Conservation (phyloP, 192 early-diverging fungal species). For the Gaertneriomyces sp. region DNA sequence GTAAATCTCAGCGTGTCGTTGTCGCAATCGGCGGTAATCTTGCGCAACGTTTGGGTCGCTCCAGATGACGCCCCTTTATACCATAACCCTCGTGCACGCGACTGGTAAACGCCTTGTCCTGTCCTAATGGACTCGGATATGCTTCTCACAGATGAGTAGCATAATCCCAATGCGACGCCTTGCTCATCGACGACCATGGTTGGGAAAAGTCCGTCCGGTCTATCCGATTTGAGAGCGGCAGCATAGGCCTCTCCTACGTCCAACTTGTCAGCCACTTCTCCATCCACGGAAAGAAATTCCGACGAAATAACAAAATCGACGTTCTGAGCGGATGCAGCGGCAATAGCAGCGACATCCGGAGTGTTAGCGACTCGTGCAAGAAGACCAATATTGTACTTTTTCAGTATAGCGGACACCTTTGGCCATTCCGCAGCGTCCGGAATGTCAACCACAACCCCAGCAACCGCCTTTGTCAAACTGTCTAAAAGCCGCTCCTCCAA, state of each 20-base stretch:
- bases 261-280: conserved; percentile 1
- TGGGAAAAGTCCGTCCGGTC: conserved; percentile 84
- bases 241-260: conserved; percentile 29
- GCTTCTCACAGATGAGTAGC: conserved; percentile 83
- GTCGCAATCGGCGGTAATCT: conserved; percentile 87
- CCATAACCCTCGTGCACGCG: conserved; percentile 86
- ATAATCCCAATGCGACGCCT: conserved; percentile 82
- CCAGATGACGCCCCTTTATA: conserved; percentile 94
- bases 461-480: not conserved
- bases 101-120: conserved; percentile 88
- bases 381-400: not conserved
- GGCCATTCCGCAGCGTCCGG: not conserved
- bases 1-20: conserved; percentile 79
- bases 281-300: not conserved
- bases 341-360: not conserved
- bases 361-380: not conserved
- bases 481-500: not conserved
- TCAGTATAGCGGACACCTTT: not conserved
- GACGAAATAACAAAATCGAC: conserved; percentile 15
- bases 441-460: not conserved
- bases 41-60: conserved; percentile 81
- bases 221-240: conserved; percentile 63
- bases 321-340: not conserved
- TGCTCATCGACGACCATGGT: conserved; percentile 93
- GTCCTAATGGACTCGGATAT: conserved; percentile 75